A percentile compares a stretch with the other conserved stretches of the same genome.
phyloP scores from a whole-genome alignment of 2,329 filamentous ascomycete species.

The Aspergillus piperis region DNA sequence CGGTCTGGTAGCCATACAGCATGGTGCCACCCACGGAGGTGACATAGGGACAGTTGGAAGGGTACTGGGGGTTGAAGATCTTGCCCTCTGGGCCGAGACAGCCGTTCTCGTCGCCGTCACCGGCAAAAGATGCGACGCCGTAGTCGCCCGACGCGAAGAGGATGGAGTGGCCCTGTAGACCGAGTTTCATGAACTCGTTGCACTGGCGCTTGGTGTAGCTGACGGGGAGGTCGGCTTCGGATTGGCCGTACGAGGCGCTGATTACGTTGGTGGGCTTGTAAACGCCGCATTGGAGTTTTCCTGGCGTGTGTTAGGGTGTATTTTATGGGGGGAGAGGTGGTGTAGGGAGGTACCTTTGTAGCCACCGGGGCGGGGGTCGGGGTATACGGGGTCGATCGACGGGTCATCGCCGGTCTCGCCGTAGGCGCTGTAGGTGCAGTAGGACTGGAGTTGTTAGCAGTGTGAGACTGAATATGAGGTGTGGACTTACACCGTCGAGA shows the following conservation, averaged over 20 bases:
- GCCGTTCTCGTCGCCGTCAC: slow-evolving; percentile 39
- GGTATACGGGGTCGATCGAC: slow-evolving; percentile 54
- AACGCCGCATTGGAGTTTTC: slow-evolving; percentile 47
- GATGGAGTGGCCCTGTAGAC: slow-evolving; percentile 36
- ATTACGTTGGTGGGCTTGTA: slow-evolving; percentile 60
- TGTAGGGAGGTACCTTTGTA: slow-evolving; percentile 47
- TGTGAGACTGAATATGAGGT: neutral
- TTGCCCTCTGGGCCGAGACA: slow-evolving; percentile 42
- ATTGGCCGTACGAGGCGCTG: slow-evolving; percentile 58
- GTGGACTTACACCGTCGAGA: slow-evolving; percentile 46
- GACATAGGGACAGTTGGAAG: slow-evolving; percentile 55
- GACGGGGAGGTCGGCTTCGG: slow-evolving; percentile 56
- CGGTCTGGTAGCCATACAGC: slow-evolving; percentile 32
- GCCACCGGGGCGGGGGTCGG: slow-evolving; percentile 50
- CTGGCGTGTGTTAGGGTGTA: neutral
- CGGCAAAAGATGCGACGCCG: slow-evolving; percentile 39
- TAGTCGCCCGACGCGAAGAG: slow-evolving; percentile 35
- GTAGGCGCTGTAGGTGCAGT: slow-evolving; percentile 55
- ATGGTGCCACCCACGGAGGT: slow-evolving; percentile 48
- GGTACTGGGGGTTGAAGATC: slow-evolving; percentile 54
- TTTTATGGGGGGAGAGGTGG: no score
- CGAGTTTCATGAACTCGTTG: slow-evolving; percentile 55
- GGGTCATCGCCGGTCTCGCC: slow-evolving; percentile 53
- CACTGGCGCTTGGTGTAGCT: slow-evolving; percentile 55
- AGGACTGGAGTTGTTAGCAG: slow-evolving; percentile 35